phyloP scores from a whole-genome alignment of 2,329 filamentous ascomycete genomes.

The Colletotrichum sp. region DNA sequence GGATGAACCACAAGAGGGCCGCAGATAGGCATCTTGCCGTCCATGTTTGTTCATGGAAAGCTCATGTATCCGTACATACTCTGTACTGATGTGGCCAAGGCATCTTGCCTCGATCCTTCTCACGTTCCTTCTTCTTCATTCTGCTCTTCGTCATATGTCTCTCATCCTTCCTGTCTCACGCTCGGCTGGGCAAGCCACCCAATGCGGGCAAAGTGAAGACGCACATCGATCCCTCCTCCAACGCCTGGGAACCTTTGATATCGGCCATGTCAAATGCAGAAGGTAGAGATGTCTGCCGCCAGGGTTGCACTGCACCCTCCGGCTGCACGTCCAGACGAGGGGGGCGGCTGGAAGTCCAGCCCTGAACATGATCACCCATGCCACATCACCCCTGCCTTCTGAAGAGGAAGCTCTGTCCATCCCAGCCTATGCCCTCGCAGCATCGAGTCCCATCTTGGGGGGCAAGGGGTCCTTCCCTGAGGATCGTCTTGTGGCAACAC shows the following conservation, averaged over 20 bases:
- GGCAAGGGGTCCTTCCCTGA: neutral
- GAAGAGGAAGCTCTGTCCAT: neutral
- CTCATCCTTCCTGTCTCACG: neutral
- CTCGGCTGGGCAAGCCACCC: neutral
- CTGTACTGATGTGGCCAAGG: neutral
- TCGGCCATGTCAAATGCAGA: slow-evolving; percentile 19
- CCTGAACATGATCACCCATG: slow-evolving; percentile 10
- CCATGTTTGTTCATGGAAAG: neutral
- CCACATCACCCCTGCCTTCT: neutral
- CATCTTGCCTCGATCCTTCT: neutral
- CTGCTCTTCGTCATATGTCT: neutral
- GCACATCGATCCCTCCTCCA: neutral
- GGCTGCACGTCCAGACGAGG: neutral
- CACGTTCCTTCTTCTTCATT: neutral
- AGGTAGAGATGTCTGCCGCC: neutral
- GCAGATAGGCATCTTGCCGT: neutral
- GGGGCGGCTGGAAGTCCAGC: slow-evolving; percentile 1
- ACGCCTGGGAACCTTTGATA: slow-evolving; percentile 10
- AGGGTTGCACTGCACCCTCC: slow-evolving; percentile 3
- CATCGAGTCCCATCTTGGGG: neutral
- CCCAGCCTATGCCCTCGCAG: neutral
- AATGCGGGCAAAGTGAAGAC: neutral
- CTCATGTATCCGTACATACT: neutral
- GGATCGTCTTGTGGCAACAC: slow-evolving; percentile 15
- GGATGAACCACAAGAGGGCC: neutral